Conservation (phyloP, 78 protist genomes). For the Speleostelium caveatum region DNA sequence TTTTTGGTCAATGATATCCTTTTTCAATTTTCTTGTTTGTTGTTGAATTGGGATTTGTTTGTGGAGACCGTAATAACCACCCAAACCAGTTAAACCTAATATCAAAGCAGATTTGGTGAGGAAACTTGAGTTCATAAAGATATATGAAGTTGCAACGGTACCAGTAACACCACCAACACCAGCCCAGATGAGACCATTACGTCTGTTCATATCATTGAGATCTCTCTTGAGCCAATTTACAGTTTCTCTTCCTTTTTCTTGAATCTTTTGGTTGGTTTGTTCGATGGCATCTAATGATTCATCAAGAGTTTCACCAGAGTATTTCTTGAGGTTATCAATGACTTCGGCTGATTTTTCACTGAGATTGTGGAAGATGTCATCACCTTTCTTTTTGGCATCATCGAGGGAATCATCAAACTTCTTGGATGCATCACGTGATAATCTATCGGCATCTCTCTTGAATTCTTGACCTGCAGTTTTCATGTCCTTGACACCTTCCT, state of each 20-base stretch:
- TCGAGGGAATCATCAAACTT: not conserved
- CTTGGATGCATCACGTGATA: not conserved
- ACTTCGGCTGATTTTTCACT: not conserved
- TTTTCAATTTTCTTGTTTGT: too few species aligned
- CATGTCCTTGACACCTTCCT: not conserved
- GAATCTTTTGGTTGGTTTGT: not conserved
- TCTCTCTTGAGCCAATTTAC: conserved; percentile 6
- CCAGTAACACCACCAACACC: conserved; percentile 62
- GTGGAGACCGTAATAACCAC: conserved; percentile 60
- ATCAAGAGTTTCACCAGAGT: conserved; percentile 12
- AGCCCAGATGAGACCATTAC: conserved; percentile 59
- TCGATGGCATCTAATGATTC: conserved; percentile 30
- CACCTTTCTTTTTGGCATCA: not conserved
- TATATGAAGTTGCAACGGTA: conserved; percentile 7
- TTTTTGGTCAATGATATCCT: too few species aligned
- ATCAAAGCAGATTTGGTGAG: conserved; percentile 20
- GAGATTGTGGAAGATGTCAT: not conserved
- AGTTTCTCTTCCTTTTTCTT: not conserved
- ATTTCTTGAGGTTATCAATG: not conserved
- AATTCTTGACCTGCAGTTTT: not conserved
- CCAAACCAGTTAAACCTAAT: conserved; percentile 32
- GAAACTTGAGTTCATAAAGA: conserved; percentile 22
- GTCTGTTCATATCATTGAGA: not conserved
- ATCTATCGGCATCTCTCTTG: conserved; percentile 12
- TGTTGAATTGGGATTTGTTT: too few species aligned